Conservation (phyloP, 2,329 filamentous ascomycete genomes). For the Penicillium sumatraense region DNA sequence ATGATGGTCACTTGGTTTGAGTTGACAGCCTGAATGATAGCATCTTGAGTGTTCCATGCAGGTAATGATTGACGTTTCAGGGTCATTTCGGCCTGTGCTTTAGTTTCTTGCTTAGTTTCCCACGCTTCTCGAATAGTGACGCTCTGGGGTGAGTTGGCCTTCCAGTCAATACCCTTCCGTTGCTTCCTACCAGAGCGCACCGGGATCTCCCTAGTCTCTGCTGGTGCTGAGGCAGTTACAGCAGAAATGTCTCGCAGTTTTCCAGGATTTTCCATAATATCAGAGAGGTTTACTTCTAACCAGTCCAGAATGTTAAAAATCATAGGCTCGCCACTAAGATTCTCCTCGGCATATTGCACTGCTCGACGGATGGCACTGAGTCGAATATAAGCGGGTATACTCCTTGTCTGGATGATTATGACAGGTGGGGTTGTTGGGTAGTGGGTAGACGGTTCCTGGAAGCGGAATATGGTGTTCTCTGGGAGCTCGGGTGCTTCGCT, state of each 20-base stretch:
- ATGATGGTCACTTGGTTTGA: conserved; percentile 91
- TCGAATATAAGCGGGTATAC: conserved; percentile 89
- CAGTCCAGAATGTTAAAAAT: conserved; percentile 89
- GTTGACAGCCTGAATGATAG: conserved; percentile 75
- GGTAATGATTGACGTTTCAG: conserved; percentile 74
- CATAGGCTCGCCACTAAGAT: conserved; percentile 83
- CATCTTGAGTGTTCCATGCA: conserved; percentile 81
- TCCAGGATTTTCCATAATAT: conserved; percentile 83
- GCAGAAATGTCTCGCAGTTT: conserved; percentile 82
- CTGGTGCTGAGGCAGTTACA: conserved; percentile 62
- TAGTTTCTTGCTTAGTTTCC: conserved; percentile 67
- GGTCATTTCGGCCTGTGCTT: conserved; percentile 76
- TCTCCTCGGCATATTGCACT: conserved; percentile 70
- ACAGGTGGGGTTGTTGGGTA: conserved; percentile 75
- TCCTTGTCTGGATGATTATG: conserved; percentile 68
- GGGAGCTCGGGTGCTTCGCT: conserved; percentile 58
- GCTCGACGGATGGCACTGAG: conserved; percentile 82
- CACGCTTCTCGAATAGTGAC: conserved; percentile 66
- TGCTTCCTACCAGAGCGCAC: conserved; percentile 42
- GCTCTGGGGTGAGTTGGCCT: conserved; percentile 60
- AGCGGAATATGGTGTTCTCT: conserved; percentile 61
- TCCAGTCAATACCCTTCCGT: conserved; percentile 68
- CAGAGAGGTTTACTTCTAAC: conserved; percentile 81
- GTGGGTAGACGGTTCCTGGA: conserved; percentile 67
- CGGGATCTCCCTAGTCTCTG: conserved; percentile 27